phyloP scores from a whole-genome alignment of 192 early-diverging fungal species.

The Podila horticola region DNA sequence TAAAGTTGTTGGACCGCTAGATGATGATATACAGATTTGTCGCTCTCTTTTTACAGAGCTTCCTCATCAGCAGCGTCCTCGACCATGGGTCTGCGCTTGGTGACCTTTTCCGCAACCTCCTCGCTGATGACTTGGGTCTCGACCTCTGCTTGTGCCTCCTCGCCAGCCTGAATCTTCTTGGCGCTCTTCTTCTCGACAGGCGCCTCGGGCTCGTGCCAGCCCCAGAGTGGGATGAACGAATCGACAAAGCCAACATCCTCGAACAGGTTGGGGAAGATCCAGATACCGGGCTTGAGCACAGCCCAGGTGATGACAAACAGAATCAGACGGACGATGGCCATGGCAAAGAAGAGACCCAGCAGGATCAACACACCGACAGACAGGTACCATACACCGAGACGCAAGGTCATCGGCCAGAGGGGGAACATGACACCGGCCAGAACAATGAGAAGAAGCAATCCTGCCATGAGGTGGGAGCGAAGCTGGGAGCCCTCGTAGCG shows the following conservation, averaged over 20 bases:
- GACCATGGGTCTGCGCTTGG: slow-evolving; percentile 49
- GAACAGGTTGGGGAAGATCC: slow-evolving; percentile 98
- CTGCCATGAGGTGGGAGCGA: slow-evolving; percentile 79
- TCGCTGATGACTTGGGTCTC: slow-evolving; percentile 48
- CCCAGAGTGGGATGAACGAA: slow-evolving; percentile 92
- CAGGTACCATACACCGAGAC: slow-evolving; percentile 89
- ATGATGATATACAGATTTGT: too few relatives aligned
- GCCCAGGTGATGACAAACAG: slow-evolving; percentile 82
- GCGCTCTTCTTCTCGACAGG: slow-evolving; percentile 38
- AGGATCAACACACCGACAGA: slow-evolving; percentile 82
- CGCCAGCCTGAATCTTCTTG: slow-evolving; percentile 39
- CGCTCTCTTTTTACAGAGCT: not conserved
- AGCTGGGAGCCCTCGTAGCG: slow-evolving; percentile 92
- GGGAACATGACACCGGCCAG: slow-evolving; percentile 98
- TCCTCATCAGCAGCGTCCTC: slow-evolving; percentile 60
- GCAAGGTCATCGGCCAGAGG: slow-evolving; percentile 88
- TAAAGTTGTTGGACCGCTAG: too few relatives aligned
- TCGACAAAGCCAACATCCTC: slow-evolving; percentile 95
- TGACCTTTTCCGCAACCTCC: slow-evolving; percentile 38
- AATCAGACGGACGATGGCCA: slow-evolving; percentile 88
- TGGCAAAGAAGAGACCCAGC: slow-evolving; percentile 89
- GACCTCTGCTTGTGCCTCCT: slow-evolving; percentile 24
- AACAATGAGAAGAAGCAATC: slow-evolving; percentile 79
- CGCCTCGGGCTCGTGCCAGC: slow-evolving; percentile 76
- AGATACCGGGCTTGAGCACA: slow-evolving; percentile 82